Evolutionary conservation across 2,329 filamentous ascomycete genomes (phyloP), one percentile per base, ranked within the genome.

Genomic region (Colletotrichum echinochloae): DNA sequence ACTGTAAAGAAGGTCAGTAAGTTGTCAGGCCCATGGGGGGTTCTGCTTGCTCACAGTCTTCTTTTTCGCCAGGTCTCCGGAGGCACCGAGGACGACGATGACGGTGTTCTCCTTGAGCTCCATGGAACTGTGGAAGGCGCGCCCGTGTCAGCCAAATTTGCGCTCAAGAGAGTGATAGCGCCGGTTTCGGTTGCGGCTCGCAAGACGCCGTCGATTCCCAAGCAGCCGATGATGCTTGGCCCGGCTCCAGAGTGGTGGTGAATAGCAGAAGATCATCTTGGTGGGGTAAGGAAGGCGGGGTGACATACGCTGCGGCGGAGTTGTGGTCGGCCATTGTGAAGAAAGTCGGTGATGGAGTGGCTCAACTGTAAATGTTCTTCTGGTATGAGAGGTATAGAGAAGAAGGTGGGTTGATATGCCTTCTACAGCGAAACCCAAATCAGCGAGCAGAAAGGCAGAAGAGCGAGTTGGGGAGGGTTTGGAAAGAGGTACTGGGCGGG

Each of bases 61-160:
- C 92, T 99, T 99, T 89, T 99, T 99, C 61, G 96, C 96, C 76
- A 99, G 86, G 87, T 99, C 96, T 78, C 96, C 96, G 63, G 96
- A 99, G 75, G 96, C 96, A 79, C 96, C 96, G 76, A 99, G 91
- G 78, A 99, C 96, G 78, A 99, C 89, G 78, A 99, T 97, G 80
- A 95, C 90, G 75, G 96, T 99, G 88, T 99, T 97, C 80, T 98
- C 94, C 88, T 98, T 99, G 80, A 99, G 91, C 90, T 99, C 96
- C 83, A 97, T 88, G 78, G 90, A 91, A 80, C 94, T 97, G 81
- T 75, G 59, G 57, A 48, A 30, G 11, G 16, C 51, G 37, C 57
- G 30, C 57, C 35, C 30, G 16, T 52, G 68, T 71, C 37, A 62
- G 65, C 57, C 65, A 65, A 65, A 73, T 37, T 57, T 39, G 41